Percentiles rank a stretch among this genome's conserved stretches.
phyloP scores from a whole-genome alignment of 2,329 filamentous ascomycete genomes.

The Macroventuria anomochaeta region DNA sequence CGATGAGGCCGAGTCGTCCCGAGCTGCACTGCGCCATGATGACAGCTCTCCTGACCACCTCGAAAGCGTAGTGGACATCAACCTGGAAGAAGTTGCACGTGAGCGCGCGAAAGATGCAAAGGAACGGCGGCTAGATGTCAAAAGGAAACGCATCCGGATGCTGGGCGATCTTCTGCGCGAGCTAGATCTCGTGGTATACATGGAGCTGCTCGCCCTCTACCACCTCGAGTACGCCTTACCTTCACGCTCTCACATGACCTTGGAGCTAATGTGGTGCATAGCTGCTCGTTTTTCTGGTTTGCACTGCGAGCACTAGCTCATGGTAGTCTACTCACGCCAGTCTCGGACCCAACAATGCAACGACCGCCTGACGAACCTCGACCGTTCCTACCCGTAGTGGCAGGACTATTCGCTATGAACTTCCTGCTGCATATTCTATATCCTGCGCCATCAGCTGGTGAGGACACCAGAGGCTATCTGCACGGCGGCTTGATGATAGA shows the following conservation, averaged over 20 bases:
- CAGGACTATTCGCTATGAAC: slow-evolving; percentile 62
- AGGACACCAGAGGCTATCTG: slow-evolving; percentile 61
- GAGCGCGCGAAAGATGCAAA: slow-evolving; percentile 28
- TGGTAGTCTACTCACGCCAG: slow-evolving; percentile 65
- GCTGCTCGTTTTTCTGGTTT: slow-evolving; percentile 66
- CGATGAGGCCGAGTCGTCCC: slow-evolving; percentile 49
- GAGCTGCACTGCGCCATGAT: slow-evolving; percentile 32
- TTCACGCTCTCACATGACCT: background rate
- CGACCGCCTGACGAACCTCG: slow-evolving; percentile 57
- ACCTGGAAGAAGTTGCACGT: slow-evolving; percentile 30
- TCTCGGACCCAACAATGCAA: slow-evolving; percentile 57
- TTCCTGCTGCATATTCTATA: slow-evolving; percentile 59
- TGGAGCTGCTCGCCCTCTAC: slow-evolving; percentile 66
- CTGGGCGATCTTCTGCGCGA: slow-evolving; percentile 64
- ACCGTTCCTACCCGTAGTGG: slow-evolving; percentile 61
- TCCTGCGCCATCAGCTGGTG: slow-evolving; percentile 52
- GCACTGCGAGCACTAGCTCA: slow-evolving; percentile 62
- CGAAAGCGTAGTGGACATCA: slow-evolving; percentile 19
- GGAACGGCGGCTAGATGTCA: slow-evolving; percentile 42
- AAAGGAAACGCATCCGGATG: slow-evolving; percentile 45
- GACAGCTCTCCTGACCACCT: slow-evolving; percentile 23
- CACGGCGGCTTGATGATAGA: slow-evolving; percentile 69
- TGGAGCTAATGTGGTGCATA: slow-evolving; percentile 35
- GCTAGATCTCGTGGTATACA: slow-evolving; percentile 66
- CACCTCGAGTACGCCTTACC: slow-evolving; percentile 64